Base-by-base conservation (phyloP, 345 rosid genomes). In the Fremontodendron californicum region DNA sequence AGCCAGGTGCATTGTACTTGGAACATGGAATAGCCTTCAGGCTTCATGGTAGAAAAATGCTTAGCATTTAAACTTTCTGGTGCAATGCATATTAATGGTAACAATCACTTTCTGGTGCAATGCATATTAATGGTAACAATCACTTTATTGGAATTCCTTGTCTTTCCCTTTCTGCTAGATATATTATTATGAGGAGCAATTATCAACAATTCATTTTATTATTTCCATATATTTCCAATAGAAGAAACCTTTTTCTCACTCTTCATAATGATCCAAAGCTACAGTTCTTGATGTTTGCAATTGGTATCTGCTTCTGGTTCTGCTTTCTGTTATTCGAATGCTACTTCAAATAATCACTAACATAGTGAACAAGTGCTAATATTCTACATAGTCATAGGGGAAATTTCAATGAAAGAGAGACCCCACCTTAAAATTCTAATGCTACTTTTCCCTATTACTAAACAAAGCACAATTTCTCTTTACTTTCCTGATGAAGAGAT, bases 1-100 rank as follows among this genome's bases (percentile, higher is more conserved):
- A 58, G 65, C 65, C 37, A 13, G 65, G 65, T 27, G 37, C 65
- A 60, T 54, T 58, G 63, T 58, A 58, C 35, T 58, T 58, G 63
- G 43, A 40, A 40, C 43, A 40, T 40, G 43, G 43, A 40, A 40
- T 40, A 40, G n/a, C n/a, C n/a, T n/a, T 33, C 35, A 33, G 43
- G 9, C 43, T 40, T 40, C 43, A 40, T 9, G 43, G 1, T 40
- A 40, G 5, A 40, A 40, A 40, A 0, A 40, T 40, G 6, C 16
- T 48, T 48, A 0, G 25, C 4, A 29, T 52, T 19, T 7, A 52
- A 18, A 19, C 4, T 0, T 19, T 51, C 8, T 51, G 57, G 23
- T 51, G 23, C 57, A 51, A 51, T 51, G 57, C 57, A 51, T 19
- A 19, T 58, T 58, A 27, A 58, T 27, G 63, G 1, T 58, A 23